Conservation (phyloP, 2,329 filamentous ascomycete genomes). For the Penicillium vulpinum region DNA sequence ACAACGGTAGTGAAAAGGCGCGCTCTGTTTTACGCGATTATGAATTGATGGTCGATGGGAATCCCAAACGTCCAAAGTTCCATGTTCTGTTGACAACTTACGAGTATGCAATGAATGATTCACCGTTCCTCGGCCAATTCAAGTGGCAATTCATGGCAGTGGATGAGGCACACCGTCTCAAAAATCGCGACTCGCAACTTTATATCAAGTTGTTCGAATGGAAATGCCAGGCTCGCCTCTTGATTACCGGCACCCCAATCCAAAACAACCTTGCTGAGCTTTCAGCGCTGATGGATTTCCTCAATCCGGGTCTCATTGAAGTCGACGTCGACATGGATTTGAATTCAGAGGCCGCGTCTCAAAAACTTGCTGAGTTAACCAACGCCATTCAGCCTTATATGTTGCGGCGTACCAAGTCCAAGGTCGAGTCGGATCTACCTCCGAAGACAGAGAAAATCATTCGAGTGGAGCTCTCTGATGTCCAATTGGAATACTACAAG, state of each 20-base stretch:
- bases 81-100: slow-evolving; percentile 98
- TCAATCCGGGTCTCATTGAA: slow-evolving; percentile 89
- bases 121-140: slow-evolving; percentile 78
- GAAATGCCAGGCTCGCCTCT: slow-evolving; percentile 79
- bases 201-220: slow-evolving; percentile 85
- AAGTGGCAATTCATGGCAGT: slow-evolving; percentile 98
- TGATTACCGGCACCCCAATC: slow-evolving; percentile 96
- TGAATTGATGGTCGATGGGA: slow-evolving; percentile 83
- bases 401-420: slow-evolving; percentile 92
- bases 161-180: slow-evolving; percentile 93
- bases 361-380: slow-evolving; percentile 83
- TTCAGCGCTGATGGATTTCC: slow-evolving; percentile 88
- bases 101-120: slow-evolving; percentile 88
- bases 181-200: slow-evolving; percentile 92
- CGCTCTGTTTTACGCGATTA: slow-evolving; percentile 86
- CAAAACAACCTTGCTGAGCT: slow-evolving; percentile 95
- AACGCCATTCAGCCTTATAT: slow-evolving; percentile 90
- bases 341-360: slow-evolving; percentile 73
- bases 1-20: slow-evolving; percentile 84
- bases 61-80: slow-evolving; percentile 87
- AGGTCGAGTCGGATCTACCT: slow-evolving; percentile 92
- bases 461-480: slow-evolving; percentile 91
- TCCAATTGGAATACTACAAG: slow-evolving; percentile 98
- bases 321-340: slow-evolving; percentile 93
- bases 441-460: slow-evolving; percentile 99